Conservation (phyloP, 345 rosid species). For the Laguncularia racemosa region DNA sequence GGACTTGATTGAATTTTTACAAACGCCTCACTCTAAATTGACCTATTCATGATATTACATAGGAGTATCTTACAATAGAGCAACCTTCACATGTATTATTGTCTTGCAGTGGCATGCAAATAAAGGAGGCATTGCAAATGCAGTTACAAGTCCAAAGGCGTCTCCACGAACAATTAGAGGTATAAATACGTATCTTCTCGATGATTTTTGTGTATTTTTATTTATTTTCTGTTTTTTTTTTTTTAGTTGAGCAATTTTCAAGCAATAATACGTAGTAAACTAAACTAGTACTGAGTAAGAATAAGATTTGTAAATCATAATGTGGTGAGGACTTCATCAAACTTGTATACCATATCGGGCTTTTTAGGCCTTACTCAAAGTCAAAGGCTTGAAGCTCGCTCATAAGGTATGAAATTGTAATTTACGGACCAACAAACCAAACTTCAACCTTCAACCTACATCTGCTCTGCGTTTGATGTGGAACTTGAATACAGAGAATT, state of each 20-base stretch:
- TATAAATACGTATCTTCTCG: slow-evolving; percentile 8
- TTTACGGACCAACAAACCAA: too few species aligned
- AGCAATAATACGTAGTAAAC: neutral
- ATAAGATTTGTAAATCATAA: too few species aligned
- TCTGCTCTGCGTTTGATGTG: too few species aligned
- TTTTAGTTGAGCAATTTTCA: neutral
- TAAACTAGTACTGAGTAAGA: neutral
- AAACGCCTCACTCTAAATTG: neutral
- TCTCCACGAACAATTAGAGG: slow-evolving; percentile 95
- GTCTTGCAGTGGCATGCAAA: slow-evolving; percentile 52
- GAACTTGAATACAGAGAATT: too few species aligned
- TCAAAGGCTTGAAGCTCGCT: too few species aligned
- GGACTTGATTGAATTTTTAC: too few species aligned
- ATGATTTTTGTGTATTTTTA: neutral
- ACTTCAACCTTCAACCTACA: too few species aligned
- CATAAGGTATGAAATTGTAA: too few species aligned
- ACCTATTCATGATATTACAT: neutral
- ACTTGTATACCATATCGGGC: too few species aligned
- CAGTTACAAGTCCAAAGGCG: slow-evolving; percentile 85
- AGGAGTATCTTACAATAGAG: neutral
- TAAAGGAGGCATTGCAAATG: slow-evolving; percentile 70
- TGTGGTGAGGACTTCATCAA: too few species aligned
- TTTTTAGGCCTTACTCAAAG: too few species aligned
- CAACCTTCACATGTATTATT: neutral
- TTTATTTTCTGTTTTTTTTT: too few species aligned